A percentile compares a stretch with the other conserved stretches of the same genome.
phyloP scores from a whole-genome alignment of 768 basidiomycete species.

The Melanogaster broomeanus region DNA sequence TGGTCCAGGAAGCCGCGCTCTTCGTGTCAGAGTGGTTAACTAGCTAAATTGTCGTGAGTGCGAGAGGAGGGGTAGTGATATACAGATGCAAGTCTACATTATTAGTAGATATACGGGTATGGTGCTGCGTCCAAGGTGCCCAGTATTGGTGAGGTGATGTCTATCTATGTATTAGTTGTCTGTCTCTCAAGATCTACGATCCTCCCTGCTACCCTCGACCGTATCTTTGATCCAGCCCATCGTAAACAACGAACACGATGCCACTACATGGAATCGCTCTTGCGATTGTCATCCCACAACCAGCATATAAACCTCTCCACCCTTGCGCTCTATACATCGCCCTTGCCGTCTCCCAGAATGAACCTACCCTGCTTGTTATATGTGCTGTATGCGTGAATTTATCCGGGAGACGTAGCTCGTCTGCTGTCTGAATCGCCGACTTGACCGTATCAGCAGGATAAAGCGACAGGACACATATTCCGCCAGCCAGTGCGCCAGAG shows the following conservation, averaged over 20 bases:
- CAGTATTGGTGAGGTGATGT: not conserved
- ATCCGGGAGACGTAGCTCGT: slow-evolving; percentile 63
- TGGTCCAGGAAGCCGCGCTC: slow-evolving; percentile 50
- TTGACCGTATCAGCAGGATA: slow-evolving; percentile 94
- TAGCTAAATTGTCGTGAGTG: slow-evolving; percentile 5
- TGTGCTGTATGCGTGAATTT: slow-evolving; percentile 11
- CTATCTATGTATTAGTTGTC: not conserved
- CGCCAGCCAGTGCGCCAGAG: slow-evolving; percentile 79
- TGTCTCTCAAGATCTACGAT: not conserved
- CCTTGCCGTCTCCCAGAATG: slow-evolving; percentile 59
- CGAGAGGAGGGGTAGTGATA: not conserved
- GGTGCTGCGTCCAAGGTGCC: not conserved
- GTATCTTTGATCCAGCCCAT: slow-evolving; percentile 58
- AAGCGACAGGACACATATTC: slow-evolving; percentile 74
- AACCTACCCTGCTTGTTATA: slow-evolving; percentile 31
- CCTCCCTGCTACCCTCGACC: slow-evolving; percentile 18
- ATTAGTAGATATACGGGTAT: not conserved
- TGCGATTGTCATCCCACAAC: slow-evolving; percentile 85
- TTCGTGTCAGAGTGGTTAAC: slow-evolving; percentile 29
- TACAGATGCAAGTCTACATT: slow-evolving; percentile 2
- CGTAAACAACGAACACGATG: slow-evolving; percentile 88
- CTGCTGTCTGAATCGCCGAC: slow-evolving; percentile 87
- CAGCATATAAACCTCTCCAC: slow-evolving; percentile 78
- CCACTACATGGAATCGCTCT: slow-evolving; percentile 84
- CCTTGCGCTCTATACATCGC: slow-evolving; percentile 78